phyloP scores from a whole-genome alignment of 352 stramenopile species.

The Globisporangium middletonii region DNA sequence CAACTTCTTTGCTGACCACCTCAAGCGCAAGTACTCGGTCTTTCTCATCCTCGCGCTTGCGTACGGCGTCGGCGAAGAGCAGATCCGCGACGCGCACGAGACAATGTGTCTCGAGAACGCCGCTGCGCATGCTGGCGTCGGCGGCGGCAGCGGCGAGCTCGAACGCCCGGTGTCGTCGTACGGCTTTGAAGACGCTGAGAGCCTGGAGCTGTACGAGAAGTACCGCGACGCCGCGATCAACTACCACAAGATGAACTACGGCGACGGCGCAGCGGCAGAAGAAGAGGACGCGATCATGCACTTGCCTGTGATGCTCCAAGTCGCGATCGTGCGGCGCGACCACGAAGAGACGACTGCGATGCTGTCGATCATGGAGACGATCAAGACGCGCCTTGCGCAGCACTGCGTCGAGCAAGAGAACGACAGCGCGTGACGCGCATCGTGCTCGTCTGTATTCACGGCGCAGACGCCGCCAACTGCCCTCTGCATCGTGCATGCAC shows the following conservation, averaged over 20 bases:
- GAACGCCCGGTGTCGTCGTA: constrained; percentile 45
- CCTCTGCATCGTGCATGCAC: too few relatives aligned
- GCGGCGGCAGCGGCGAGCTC: constrained; percentile 55
- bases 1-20: constrained; percentile 80
- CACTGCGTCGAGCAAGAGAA: constrained; percentile 50
- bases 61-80: constrained; percentile 66
- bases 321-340: constrained; percentile 63
- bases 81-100: constrained; percentile 79
- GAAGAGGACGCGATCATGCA: constrained; percentile 89
- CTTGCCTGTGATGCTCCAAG: constrained; percentile 83
- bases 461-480: too few relatives aligned
- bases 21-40: constrained; percentile 86
- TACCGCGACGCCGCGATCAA: constrained; percentile 76
- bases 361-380: constrained; percentile 65
- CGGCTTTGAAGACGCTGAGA: constrained; percentile 73
- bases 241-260: constrained; percentile 87
- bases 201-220: constrained; percentile 78
- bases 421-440: constrained; percentile 20
- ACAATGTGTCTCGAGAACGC: constrained; percentile 79
- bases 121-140: constrained; percentile 62
- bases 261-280: constrained; percentile 59
- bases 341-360: constrained; percentile 68
- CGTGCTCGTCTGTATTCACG: too few relatives aligned
- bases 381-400: constrained; percentile 59
- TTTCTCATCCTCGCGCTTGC: constrained; percentile 80